Base-by-base conservation (phyloP, 768 basidiomycete species). In the Suillus sp. region DNA sequence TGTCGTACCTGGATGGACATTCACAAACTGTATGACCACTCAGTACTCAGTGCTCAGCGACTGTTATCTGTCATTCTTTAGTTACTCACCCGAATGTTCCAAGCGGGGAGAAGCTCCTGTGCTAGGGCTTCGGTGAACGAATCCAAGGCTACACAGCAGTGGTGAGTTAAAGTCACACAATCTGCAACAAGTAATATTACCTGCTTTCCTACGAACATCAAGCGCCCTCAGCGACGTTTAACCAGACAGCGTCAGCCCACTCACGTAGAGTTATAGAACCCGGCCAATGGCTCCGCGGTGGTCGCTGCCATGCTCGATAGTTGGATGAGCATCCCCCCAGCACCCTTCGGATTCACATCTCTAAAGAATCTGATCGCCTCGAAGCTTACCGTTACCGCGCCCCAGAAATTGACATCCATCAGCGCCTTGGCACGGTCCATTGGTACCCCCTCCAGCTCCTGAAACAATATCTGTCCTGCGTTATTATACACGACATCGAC, bases 31-130 rank as follows among this genome's bases (percentile, higher is more conserved):
- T n/a, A n/a, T n/a, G n/a, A n/a, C n/a, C n/a, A n/a, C n/a, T n/a
- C n/a, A n/a, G n/a, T n/a, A n/a, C n/a, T n/a, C n/a, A n/a, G n/a
- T n/a, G n/a, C n/a, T n/a, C n/a, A n/a, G n/a, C n/a, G n/a, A n/a
- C n/a, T n/a, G n/a, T n/a, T n/a, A n/a, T n/a, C n/a, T n/a, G n/a
- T n/a, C 38, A 38, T 5, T 20, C 18, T 9, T 42, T 18, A 45
- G 43, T 9, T 22, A 63, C 68, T 25, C 37, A 71, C 77, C 65
- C 68, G 76, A 67, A 78, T 76, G 63, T 76, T 74, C 77, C 77
- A 78, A 11, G 59, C 64, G 4, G 77, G 77, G 50, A 76, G 73
- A 10, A 78, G 66, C 38, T 78, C 77, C 57, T 60, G 57, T 32
- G 66, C 72, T 4, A 76, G 67, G 4, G 68, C 66, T 55, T 78